phyloP scores from a whole-genome alignment of 1,139 yeast genomes.

The Arxiozyma telluris region DNA sequence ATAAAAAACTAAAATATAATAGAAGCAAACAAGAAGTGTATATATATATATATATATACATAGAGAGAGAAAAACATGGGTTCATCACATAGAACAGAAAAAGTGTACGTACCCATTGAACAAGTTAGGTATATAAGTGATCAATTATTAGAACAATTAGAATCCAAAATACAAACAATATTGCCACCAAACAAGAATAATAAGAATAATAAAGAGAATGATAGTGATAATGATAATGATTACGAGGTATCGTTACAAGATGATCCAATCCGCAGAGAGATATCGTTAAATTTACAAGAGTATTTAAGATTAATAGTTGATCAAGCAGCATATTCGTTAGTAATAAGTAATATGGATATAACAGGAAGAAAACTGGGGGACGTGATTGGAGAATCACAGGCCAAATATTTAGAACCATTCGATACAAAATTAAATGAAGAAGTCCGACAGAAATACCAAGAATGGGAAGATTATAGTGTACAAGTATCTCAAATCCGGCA shows the following conservation, averaged over 20 bases:
- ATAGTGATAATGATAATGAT: not conserved
- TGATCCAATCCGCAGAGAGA: constrained; percentile 30
- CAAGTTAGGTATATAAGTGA: constrained; percentile 25
- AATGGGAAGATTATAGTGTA: constrained; percentile 51
- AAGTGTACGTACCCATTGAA: constrained; percentile 20
- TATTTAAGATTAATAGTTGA: constrained; percentile 44
- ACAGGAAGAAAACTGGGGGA: constrained; percentile 11
- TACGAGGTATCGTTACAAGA: not conserved
- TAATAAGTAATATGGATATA: constrained; percentile 34
- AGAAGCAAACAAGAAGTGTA: too few relatives aligned
- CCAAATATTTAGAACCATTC: constrained; percentile 47
- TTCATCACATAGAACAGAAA: not conserved
- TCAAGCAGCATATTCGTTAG: constrained; percentile 40
- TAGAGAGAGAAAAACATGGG: not conserved
- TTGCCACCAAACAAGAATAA: constrained; percentile 9
- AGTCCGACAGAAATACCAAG: constrained; percentile 43
- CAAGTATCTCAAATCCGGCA: constrained; percentile 44
- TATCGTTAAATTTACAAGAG: constrained; percentile 37
- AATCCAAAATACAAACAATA: constrained; percentile 17
- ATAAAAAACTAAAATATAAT: too few relatives aligned
- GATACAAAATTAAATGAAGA: constrained; percentile 48
- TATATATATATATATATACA: too few relatives aligned
- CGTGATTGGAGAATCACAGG: constrained; percentile 16
- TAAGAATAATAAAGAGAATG: not conserved
- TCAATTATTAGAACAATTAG: constrained; percentile 21